Conservation (phyloP, 345 rosid genomes). For the Hibiscus mutabilis region DNA sequence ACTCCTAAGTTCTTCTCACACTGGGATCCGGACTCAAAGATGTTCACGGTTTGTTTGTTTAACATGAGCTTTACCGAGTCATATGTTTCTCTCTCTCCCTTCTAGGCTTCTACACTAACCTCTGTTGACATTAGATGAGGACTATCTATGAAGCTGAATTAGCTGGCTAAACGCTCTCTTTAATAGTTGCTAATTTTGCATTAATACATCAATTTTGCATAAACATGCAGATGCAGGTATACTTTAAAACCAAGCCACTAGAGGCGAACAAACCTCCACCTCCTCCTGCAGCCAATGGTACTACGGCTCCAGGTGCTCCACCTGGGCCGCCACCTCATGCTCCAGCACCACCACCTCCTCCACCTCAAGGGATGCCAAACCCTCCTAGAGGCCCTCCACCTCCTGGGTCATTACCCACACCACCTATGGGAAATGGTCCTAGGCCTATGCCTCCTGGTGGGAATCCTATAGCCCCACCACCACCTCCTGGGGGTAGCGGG, state of each 20-base stretch:
- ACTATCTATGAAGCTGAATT: background rate
- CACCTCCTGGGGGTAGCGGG: conserved; percentile 70
- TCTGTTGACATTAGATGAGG: background rate
- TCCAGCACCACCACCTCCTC: conserved; percentile 48
- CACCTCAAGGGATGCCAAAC: conserved; percentile 45
- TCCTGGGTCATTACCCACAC: conserved; percentile 69
- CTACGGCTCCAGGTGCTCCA: conserved; percentile 52
- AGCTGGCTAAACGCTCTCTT: background rate
- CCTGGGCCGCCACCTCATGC: conserved; percentile 58
- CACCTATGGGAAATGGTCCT: conserved; percentile 70
- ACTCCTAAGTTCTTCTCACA: conserved; percentile 96
- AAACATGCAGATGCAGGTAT: conserved; percentile 69
- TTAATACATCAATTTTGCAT: background rate
- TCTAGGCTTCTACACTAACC: too few relatives aligned
- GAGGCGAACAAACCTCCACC: conserved; percentile 73
- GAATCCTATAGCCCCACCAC: conserved; percentile 58
- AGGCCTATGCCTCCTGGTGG: conserved; percentile 69
- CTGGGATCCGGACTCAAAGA: conserved; percentile 99
- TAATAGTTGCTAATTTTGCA: background rate
- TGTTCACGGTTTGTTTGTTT: conserved; percentile 73
- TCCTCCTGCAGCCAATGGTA: conserved; percentile 53
- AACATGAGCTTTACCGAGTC: background rate
- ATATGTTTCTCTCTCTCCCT: background rate
- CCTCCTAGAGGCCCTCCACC: conserved; percentile 47
- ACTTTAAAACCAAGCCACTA: conserved; percentile 72